These are phyloP conservation scores for Kodamaea arcana DNA, from an alignment of 1,139 yeast genomes.

Conservation along the genomic window DNA sequence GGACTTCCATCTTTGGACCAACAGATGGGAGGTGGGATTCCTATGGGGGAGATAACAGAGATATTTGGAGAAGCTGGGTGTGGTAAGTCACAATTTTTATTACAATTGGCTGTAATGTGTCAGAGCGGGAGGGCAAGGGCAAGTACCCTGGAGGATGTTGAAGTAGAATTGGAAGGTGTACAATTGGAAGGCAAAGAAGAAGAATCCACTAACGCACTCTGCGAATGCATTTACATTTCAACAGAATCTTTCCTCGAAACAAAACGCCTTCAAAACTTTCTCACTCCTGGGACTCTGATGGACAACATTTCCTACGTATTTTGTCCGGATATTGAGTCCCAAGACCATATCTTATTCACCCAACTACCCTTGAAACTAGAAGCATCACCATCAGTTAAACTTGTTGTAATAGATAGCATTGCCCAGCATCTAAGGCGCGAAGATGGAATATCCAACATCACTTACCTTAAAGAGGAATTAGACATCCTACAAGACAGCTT, in stretches of 20 bases:
- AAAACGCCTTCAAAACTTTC: constrained; percentile 42
- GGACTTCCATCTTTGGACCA: constrained; percentile 59
- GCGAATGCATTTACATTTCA: constrained; percentile 58
- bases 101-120: constrained; percentile 58
- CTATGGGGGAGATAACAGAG: constrained; percentile 66
- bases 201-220: too few relatives aligned
- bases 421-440: constrained; percentile 81
- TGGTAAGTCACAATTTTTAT: constrained; percentile 76
- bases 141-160: constrained; percentile 13
- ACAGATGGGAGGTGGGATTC: constrained; percentile 65
- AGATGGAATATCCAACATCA: constrained; percentile 33
- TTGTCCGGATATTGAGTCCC: constrained; percentile 66
- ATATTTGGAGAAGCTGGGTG: constrained; percentile 80
- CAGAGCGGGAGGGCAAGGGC: too few relatives aligned
- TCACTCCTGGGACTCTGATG: constrained; percentile 27
- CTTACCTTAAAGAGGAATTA: constrained; percentile 22
- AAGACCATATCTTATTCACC: constrained; percentile 67
- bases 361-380: constrained; percentile 62
- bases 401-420: constrained; percentile 75
- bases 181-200: too few relatives aligned
- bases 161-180: too few relatives aligned
- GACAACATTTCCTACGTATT: constrained; percentile 57
- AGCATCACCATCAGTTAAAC: constrained; percentile 34
- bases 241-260: constrained; percentile 78
- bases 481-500: constrained; percentile 20